Evolutionary conservation across 331 rosid species (phyloP).

Genomic region (Cucumis variabilis): DNA sequence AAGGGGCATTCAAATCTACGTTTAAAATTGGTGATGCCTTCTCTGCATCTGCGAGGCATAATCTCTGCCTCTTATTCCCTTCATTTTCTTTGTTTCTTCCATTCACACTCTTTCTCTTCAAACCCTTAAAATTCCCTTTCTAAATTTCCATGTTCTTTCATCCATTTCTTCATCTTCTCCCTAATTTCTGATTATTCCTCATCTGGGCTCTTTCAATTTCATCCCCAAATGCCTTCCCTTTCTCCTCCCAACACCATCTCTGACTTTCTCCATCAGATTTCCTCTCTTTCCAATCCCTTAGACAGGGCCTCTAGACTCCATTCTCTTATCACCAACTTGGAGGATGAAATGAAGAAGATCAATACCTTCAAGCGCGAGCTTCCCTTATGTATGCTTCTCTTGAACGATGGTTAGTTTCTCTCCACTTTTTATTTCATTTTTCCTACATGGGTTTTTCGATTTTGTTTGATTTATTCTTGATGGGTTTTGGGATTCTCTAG

Average conservation of each 20-base stretch:
- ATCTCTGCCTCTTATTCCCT: constrained; percentile 33
- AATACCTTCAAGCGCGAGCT: constrained; percentile 95
- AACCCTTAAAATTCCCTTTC: background rate
- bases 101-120: background rate
- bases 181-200: background rate
- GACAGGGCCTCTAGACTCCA: constrained; percentile 54
- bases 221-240: constrained; percentile 69
- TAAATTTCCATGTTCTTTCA: background rate
- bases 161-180: background rate
- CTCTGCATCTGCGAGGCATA: background rate
- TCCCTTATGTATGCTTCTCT: constrained; percentile 85
- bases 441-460: constrained; percentile 1
- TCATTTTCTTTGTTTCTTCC: constrained; percentile 11
- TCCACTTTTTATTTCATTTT: background rate
- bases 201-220: background rate
- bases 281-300: constrained; percentile 40
- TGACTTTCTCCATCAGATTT: constrained; percentile 63
- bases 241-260: constrained; percentile 70
- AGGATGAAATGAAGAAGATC: constrained; percentile 86
- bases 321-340: constrained; percentile 59
- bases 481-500: constrained; percentile 2
- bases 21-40: too few species aligned
- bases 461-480: background rate
- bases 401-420: constrained; percentile 72
- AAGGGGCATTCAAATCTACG: too few species aligned